Base-by-base conservation (phyloP, 331 rosid genomes). In the Quercus phellos region DNA sequence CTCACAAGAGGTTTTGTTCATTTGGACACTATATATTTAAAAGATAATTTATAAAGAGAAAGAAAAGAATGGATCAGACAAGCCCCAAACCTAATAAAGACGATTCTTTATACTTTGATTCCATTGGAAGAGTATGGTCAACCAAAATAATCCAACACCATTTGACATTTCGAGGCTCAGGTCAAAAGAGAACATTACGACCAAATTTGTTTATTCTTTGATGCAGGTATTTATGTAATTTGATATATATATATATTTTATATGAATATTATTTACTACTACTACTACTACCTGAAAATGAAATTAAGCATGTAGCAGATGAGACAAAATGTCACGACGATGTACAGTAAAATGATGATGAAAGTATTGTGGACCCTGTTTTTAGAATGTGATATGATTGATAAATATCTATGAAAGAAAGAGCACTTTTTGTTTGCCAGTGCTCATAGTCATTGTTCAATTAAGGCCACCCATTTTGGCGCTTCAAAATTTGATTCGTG, bases 401-500 rank as follows among this genome's bases (percentile, higher is more conserved):
- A 55, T 26, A 8, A 13, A 17, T 51, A 55, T 60, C 59, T 7
- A 59, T 68, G 43, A 70, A 61, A 80, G 54, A 77, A 53, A 80
- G 54, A 77, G 21, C 51, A 38, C 46, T 42, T 22, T 42, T 66
- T 38, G 54, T 46, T 24, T 74, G 32, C 77, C 70, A 60, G 24
- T 70, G 64, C 77, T 38, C 22, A 70, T 12, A 2, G 53, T 38
- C 46, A 38, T 22, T 22, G 13, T 75, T 76, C 27, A 51, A 56
- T 56, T 42, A 32, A 75, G 22, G 71, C 68, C 75, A 50, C 72
- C 73, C 72, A 4, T 64, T 34, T n/a, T 27, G 74, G 50, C 34
- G 5, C 42, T 50, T 10, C 13, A 68, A 55, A 53, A 53, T 67
- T 77, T 67, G 26, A 77, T 30, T 21, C 42, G 43, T 30, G 80